Evolutionary conservation across 192 early-diverging fungal species (phyloP).

Genomic region (Dissophora ornata): DNA sequence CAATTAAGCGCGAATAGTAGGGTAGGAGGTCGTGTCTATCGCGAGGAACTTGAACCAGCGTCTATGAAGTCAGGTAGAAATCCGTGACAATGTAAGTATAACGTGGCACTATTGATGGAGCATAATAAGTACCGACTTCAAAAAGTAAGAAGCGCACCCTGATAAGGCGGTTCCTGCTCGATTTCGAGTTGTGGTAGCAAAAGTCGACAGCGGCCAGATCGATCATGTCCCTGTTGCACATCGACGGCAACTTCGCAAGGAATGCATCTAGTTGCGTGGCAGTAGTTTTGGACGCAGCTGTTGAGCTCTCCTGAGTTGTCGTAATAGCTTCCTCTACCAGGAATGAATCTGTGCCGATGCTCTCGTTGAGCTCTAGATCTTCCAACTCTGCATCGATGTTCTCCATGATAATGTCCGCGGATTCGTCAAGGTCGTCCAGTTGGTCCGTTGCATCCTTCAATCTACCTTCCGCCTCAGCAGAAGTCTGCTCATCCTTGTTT

Average conservation of each 20-base stretch:
- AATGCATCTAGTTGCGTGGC: conserved; percentile 73
- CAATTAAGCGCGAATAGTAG: conserved; percentile 91
- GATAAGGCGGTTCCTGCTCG: conserved; percentile 79
- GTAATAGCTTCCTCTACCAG: conserved; percentile 34
- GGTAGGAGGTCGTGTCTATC: conserved; percentile 87
- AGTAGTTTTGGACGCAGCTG: conserved; percentile 38
- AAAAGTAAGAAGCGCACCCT: conserved; percentile 59
- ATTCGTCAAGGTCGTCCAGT: conserved; percentile 37
- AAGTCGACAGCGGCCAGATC: conserved; percentile 94
- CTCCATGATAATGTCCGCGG: conserved; percentile 29
- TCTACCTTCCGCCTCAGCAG: conserved; percentile 18
- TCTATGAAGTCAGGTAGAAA: conserved; percentile 30
- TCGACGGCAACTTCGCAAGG: conserved; percentile 75
- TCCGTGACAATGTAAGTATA: too few species aligned
- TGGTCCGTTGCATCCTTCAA: conserved; percentile 25
- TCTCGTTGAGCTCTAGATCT: conserved; percentile 33
- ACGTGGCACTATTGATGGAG: too few species aligned
- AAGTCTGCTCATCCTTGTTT: conserved; percentile 53
- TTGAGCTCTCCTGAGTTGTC: conserved; percentile 6
- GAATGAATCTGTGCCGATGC: conserved; percentile 36
- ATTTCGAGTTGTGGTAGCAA: conserved; percentile 89
- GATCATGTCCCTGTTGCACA: conserved; percentile 85
- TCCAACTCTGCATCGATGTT: conserved; percentile 39
- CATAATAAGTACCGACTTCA: too few species aligned
- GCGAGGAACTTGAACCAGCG: conserved; percentile 82